Conservation (phyloP, 345 rosid species). For the Camelina neglecta region DNA sequence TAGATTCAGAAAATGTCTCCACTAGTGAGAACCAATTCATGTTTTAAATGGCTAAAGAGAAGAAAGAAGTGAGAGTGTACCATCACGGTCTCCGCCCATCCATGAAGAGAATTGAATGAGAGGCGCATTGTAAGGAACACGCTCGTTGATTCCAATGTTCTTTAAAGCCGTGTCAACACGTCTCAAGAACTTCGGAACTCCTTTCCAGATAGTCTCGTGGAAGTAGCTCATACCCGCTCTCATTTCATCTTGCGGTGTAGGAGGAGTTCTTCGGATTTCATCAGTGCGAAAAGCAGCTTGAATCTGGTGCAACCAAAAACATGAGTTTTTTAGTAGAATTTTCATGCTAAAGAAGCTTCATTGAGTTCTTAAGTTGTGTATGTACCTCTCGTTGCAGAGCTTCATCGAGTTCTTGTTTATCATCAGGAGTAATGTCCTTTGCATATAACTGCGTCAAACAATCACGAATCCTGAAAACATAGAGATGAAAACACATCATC, state of each 20-base stretch:
- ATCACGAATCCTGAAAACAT: slow-evolving; percentile 68
- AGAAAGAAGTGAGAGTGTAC: slow-evolving; percentile 45
- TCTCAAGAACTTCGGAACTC: slow-evolving; percentile 94
- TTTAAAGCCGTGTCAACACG: slow-evolving; percentile 95
- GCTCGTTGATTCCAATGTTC: slow-evolving; percentile 90
- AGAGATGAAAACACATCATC: slow-evolving; percentile 24
- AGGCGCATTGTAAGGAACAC: slow-evolving; percentile 97
- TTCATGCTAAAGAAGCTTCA: background rate
- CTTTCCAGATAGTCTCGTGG: slow-evolving; percentile 99
- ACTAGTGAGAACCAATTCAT: slow-evolving; percentile 5
- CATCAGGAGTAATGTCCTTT: slow-evolving; percentile 95
- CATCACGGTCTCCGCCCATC: slow-evolving; percentile 99
- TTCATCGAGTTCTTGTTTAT: slow-evolving; percentile 98
- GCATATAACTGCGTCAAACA: slow-evolving; percentile 92
- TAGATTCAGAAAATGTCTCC: slow-evolving; percentile 35
- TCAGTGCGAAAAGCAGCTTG: slow-evolving; percentile 99
- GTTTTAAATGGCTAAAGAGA: background rate
- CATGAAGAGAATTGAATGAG: slow-evolving; percentile 97
- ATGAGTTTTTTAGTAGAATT: slow-evolving; percentile 15
- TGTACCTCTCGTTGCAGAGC: slow-evolving; percentile 93
- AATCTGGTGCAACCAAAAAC: slow-evolving; percentile 54
- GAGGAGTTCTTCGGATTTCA: slow-evolving; percentile 95
- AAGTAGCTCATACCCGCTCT: slow-evolving; percentile 99
- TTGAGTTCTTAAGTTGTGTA: background rate
- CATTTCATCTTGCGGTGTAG: slow-evolving; percentile 99